phyloP scores from a whole-genome alignment of 768 basidiomycete species.

The Cytidiella melzeri region DNA sequence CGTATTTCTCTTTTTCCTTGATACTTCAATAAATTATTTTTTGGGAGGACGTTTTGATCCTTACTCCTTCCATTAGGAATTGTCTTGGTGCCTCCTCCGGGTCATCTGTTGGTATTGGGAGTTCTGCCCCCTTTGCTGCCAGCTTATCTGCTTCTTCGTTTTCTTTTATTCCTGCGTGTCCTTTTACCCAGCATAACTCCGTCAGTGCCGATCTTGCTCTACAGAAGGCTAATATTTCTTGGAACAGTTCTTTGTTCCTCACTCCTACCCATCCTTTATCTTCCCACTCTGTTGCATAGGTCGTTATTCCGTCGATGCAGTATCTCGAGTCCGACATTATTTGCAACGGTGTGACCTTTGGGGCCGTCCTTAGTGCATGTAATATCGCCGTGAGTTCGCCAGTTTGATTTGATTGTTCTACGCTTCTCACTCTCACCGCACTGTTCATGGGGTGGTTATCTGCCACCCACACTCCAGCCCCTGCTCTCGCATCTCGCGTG shows the following conservation, averaged over 20 bases:
- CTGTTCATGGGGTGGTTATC: no score
- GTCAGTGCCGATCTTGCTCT: slow-evolving; percentile 14
- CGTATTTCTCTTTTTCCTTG: no score
- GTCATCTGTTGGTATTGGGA: no score
- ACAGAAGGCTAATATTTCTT: slow-evolving; percentile 1
- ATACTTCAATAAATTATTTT: no score
- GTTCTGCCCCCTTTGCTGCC: slow-evolving; percentile 16
- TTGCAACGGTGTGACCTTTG: not conserved
- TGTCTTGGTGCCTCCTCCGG: no score
- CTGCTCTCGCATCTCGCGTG: slow-evolving; percentile 11
- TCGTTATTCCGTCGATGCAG: not conserved
- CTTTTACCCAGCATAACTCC: slow-evolving; percentile 23
- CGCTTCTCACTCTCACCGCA: no score
- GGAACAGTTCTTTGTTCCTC: slow-evolving; percentile 6
- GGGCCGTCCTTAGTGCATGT: not conserved
- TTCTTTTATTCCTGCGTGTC: slow-evolving; percentile 14
- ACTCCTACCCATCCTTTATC: slow-evolving; percentile 13
- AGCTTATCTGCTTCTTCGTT: slow-evolving; percentile 24
- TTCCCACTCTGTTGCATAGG: not conserved
- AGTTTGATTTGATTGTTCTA: no score
- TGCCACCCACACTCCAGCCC: slow-evolving; percentile 15
- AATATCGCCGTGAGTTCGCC: slow-evolving; percentile 12
- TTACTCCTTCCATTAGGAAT: no score
- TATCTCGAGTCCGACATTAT: slow-evolving; percentile 8
- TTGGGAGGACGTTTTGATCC: no score